Evolutionary conservation across 768 basidiomycete genomes (phyloP), one percentile per base, ranked within the genome.

Genomic region (Coprinopsis sp.): DNA sequence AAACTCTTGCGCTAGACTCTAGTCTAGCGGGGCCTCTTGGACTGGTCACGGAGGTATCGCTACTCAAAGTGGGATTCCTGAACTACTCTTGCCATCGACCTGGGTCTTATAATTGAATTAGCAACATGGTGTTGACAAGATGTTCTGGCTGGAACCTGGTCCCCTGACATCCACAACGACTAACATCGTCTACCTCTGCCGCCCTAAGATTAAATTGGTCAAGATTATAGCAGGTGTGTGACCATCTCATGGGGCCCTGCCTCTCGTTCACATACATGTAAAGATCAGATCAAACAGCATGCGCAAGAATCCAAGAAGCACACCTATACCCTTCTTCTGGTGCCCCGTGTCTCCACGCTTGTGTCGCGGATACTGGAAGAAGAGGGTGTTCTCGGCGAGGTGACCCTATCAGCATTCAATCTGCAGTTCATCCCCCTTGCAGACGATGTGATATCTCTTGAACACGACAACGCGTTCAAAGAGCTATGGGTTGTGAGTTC

Each of bases 61-160:
- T 94, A 13, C 71, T 98, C 46, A 97, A 98, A 82, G 96, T 93
- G 42, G 23, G 56, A 29, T 3, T 33, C 21, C n/a, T 40, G 27
- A 10, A 5, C 18, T 42, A 31, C 37, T 34, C 8, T 12, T 10
- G 14, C n/a, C 19, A 28, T 27, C 30, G 13, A 31, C 36, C 13
- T 16, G 33, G 21, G 22, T 33, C 24, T 30, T 27, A 39, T 46
- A 12, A 42, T 34, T 13, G 37, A 23, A 19, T 46, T 55, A 98
- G 95, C 89, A 98, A 61, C 94, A 98, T 81, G 94, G 92, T 4
- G 91, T 99, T 3, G 94, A 97, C 71, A 96, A 96, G 73, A 95
- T 99, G 90, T 96, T 94, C 69, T 99, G 96, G 95, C 80, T 99
- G 19, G 96, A 98, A 66, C 65, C 85, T 10, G 94, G 94, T 14